Evolutionary conservation across 2,329 filamentous ascomycete genomes (phyloP).

Genomic region (Microcyclosporella mali): DNA sequence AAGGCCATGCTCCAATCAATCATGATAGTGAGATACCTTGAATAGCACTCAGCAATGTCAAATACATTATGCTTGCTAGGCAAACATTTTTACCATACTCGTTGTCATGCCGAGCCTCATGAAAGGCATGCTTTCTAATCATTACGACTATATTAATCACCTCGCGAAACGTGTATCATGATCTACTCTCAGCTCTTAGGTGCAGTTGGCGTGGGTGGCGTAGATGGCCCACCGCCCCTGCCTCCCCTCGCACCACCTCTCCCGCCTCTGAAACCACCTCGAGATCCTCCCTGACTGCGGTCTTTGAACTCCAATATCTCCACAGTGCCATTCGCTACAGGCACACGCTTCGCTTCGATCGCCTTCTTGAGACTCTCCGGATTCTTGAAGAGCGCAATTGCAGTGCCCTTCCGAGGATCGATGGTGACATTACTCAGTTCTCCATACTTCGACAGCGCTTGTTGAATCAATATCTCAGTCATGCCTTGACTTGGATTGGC

Average conservation of each 20-base stretch:
- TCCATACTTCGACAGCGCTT: conserved; percentile 69
- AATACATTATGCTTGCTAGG: too few relatives aligned
- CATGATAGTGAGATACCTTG: too few relatives aligned
- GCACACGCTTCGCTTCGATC: conserved; percentile 71
- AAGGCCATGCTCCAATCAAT: too few relatives aligned
- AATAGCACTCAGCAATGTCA: too few relatives aligned
- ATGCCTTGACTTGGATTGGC: conserved; percentile 83
- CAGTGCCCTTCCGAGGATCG: conserved; percentile 90
- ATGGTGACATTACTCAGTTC: conserved; percentile 76
- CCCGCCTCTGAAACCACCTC: conserved; percentile 14
- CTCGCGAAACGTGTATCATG: too few relatives aligned
- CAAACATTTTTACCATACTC: too few relatives aligned
- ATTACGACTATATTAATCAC: not conserved
- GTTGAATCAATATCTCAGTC: conserved; percentile 71
- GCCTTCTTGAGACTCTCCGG: conserved; percentile 68
- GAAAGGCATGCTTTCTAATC: too few relatives aligned
- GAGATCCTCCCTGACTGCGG: conserved; percentile 10
- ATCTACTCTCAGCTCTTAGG: not conserved
- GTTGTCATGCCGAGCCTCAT: too few relatives aligned
- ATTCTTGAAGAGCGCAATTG: conserved; percentile 82
- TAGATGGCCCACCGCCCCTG: conserved; percentile 11
- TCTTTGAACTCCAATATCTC: conserved; percentile 81
- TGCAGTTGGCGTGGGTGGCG: not conserved
- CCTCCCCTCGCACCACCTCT: conserved; percentile 14
- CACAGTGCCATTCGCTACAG: conserved; percentile 77